Base-by-base conservation (phyloP, 192 early-diverging fungal species). In the Gryganskiella cystojenkinii region DNA sequence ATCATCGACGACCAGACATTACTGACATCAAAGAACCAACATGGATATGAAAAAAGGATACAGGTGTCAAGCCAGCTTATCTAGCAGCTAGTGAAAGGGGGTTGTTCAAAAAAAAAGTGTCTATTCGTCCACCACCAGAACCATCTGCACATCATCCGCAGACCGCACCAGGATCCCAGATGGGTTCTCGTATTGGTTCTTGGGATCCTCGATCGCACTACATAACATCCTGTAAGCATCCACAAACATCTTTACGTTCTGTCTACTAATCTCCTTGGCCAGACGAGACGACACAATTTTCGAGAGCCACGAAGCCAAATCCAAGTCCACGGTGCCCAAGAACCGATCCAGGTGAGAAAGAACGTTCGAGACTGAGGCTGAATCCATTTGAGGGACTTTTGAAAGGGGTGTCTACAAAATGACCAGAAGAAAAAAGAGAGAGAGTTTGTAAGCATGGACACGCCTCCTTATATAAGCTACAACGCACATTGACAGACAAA, bases 81-180 rank as follows among this genome's bases (percentile, higher is more conserved):
- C n/a, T n/a, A n/a, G n/a, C n/a, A n/a, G n/a, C n/a, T n/a, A n/a
- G n/a, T n/a, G 13, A 40, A 40, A 40, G 13, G 13, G 13, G 13
- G 13, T 9, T 5, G 37, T 5, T 13, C 5, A 40, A 40, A 40
- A 40, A 40, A 40, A 40, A 40, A 13, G 37, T 40, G 7, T 40
- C 5, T 40, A 13, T 40, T 40, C 37, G 13, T 70, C 81, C 30
- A 82, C 75, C 7, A 81, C 80, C 28, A 88, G 84, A 19, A 93
- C 81, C 45, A 83, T 90, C 56, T 93, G 91, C 24, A 95, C 88
- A 59, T 95, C 93, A 40, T 90, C 89, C 7, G 91, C 89, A 8
- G 86, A 89, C 50, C 91, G 79, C 27, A 80, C 65, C 27, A 92
- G 79, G n/a, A 92, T 85, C 30, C 81, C 83, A 7, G 82, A 81